A percentile compares a stretch with the other conserved stretches of the same genome.
Evolutionary conservation across 2,329 filamentous ascomycete genomes (phyloP).

Genomic region (Verticillium isaacii): DNA sequence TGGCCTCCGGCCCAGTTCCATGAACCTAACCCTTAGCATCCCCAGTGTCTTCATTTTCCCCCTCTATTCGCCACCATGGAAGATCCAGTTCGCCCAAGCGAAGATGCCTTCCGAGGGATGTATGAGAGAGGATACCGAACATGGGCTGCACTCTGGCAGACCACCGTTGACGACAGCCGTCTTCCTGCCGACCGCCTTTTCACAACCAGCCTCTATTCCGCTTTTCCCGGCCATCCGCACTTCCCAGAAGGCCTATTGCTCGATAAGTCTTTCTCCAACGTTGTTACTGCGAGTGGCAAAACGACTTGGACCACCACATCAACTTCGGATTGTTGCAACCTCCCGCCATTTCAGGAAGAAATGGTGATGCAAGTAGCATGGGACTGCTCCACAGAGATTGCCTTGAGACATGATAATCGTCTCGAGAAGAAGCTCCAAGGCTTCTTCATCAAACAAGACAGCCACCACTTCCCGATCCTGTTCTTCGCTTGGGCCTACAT

Average conservation of each 20-base stretch:
- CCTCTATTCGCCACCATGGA: not conserved
- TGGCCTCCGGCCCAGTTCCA: not conserved
- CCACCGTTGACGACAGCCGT: conserved; percentile 3
- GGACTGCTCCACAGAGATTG: conserved; percentile 5
- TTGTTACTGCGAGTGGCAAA: conserved; percentile 13
- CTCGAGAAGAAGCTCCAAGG: conserved; percentile 5
- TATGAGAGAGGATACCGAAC: conserved; percentile 20
- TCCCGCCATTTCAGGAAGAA: conserved; percentile 17
- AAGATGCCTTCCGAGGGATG: conserved; percentile 16
- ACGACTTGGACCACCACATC: conserved; percentile 14
- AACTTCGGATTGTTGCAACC: conserved; percentile 10
- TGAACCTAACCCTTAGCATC: not conserved
- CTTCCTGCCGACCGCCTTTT: not conserved
- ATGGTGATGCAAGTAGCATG: conserved; percentile 14
- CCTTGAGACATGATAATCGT: conserved; percentile 11
- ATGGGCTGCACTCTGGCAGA: conserved; percentile 17
- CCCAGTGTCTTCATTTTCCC: not conserved
- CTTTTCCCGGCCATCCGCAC: conserved; percentile 14
- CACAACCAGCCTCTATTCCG: conserved; percentile 9
- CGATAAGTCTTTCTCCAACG: conserved; percentile 16
- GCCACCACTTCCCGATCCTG: conserved; percentile 16
- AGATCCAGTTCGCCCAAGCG: conserved; percentile 18
- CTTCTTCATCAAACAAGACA: not conserved
- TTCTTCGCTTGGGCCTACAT: conserved; percentile 23
- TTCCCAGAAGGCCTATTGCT: conserved; percentile 15